These are phyloP conservation scores for Coniferiporia weirii DNA, from an alignment of 1,284 basidiomycete species.

Conservation along the genomic window DNA sequence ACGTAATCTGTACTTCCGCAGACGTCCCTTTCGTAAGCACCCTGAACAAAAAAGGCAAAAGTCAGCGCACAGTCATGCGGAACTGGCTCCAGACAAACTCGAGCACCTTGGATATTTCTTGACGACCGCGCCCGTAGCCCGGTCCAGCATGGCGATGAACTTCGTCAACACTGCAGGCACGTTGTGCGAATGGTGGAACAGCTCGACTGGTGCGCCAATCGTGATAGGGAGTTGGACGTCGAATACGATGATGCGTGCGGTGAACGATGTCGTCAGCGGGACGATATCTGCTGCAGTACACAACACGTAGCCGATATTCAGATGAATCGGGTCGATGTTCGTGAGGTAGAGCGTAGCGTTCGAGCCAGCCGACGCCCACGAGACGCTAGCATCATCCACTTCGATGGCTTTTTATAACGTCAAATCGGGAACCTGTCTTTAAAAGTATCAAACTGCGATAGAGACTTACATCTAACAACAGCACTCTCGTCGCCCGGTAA, in stretches of 20 bases:
- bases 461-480: slow-evolving; percentile 68
- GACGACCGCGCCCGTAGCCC: slow-evolving; percentile 66
- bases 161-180: slow-evolving; percentile 85
- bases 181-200: slow-evolving; percentile 93
- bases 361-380: slow-evolving; percentile 88
- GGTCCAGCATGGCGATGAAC: slow-evolving; percentile 74
- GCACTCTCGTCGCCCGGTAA: slow-evolving; percentile 91
- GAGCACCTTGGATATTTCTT: slow-evolving; percentile 79
- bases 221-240: slow-evolving; percentile 90
- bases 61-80: neutral
- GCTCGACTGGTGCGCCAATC: slow-evolving; percentile 81
- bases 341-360: slow-evolving; percentile 86
- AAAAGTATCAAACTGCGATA: neutral
- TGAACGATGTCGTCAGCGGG: slow-evolving; percentile 73
- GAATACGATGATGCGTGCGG: slow-evolving; percentile 89
- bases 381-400: slow-evolving; percentile 70
- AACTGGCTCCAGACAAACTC: neutral
- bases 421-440: neutral
- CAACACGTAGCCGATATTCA: slow-evolving; percentile 85
- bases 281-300: slow-evolving; percentile 71
- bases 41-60: slow-evolving; percentile 34
- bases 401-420: slow-evolving; percentile 67
- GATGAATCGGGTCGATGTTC: slow-evolving; percentile 80
- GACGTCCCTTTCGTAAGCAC: slow-evolving; percentile 81
- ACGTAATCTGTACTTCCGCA: slow-evolving; percentile 79